Percentiles rank a stretch among this genome's conserved stretches.
phyloP scores from a whole-genome alignment of 163 green algal genomes.

The Scenedesmus sp. region DNA sequence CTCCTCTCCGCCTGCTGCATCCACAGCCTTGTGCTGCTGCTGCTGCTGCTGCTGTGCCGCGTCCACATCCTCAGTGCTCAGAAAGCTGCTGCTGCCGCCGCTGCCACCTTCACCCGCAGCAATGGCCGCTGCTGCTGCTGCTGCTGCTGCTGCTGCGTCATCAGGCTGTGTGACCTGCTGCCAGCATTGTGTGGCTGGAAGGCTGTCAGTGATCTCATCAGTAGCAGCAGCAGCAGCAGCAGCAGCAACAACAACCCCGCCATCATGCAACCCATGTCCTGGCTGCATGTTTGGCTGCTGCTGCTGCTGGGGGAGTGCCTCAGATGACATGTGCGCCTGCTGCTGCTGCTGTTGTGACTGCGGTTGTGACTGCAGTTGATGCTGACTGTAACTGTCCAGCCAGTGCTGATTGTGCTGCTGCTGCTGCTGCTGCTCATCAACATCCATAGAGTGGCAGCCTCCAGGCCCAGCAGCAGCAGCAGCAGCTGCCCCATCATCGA shows the following conservation, averaged over 20 bases:
- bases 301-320: background rate
- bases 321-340: background rate
- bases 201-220: background rate
- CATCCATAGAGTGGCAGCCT: background rate
- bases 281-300: background rate
- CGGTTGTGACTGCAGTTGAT: constrained; percentile 8
- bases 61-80: constrained; percentile 5
- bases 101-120: background rate
- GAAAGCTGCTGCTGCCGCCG: constrained; percentile 8
- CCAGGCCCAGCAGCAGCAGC: constrained; percentile 6
- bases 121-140: background rate
- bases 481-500: background rate
- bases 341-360: constrained; percentile 27
- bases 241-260: background rate
- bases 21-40: constrained; percentile 5
- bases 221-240: constrained; percentile 10
- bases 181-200: background rate
- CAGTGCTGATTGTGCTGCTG: background rate
- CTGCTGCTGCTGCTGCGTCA: constrained; percentile 33
- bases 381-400: background rate
- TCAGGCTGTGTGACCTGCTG: background rate
- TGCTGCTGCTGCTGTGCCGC: background rate
- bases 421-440: constrained; percentile 39
- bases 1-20: background rate
- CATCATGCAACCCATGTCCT: background rate